These are phyloP conservation scores for Pleurotus platypus DNA, from an alignment of 768 basidiomycete species.

Conservation along the genomic window DNA sequence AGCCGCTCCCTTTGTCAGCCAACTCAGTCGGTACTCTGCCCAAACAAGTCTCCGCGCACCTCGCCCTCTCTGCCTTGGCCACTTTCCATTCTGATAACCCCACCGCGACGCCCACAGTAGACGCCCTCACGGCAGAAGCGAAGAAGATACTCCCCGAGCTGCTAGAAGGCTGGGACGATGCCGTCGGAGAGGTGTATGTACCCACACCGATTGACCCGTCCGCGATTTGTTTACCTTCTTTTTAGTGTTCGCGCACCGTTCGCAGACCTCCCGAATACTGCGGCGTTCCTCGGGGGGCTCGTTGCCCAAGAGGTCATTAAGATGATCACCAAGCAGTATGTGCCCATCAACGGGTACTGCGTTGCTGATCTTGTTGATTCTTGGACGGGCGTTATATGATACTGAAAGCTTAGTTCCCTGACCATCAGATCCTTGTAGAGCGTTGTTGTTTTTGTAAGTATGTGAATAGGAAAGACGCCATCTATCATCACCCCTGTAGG, in stretches of 20 bases:
- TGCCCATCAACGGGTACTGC: conserved; percentile 84
- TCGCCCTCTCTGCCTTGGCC: conserved; percentile 66
- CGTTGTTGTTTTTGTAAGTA: no score
- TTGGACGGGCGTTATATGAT: conserved; percentile 62
- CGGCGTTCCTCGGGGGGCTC: conserved; percentile 89
- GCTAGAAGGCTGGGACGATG: conserved; percentile 52
- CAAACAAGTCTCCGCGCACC: conserved; percentile 63
- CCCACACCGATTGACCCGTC: not conserved
- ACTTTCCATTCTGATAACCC: conserved; percentile 24
- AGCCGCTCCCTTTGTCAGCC: conserved; percentile 24
- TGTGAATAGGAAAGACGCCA: no score
- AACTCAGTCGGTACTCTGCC: conserved; percentile 37
- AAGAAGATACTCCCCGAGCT: conserved; percentile 45
- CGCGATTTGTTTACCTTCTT: conserved; percentile 13
- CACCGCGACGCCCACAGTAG: conserved; percentile 36
- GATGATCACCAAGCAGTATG: conserved; percentile 93
- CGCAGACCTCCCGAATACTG: conserved; percentile 88
- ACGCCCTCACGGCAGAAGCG: conserved; percentile 51
- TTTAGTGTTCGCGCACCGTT: conserved; percentile 72
- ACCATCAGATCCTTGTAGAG: not conserved
- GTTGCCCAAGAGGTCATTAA: conserved; percentile 98
- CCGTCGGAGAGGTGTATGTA: conserved; percentile 78
- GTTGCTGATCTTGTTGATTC: conserved; percentile 82
- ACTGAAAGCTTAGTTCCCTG: not conserved
- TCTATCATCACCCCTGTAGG: no score